Evolutionary conservation across 352 stramenopile genomes (phyloP), one percentile per base, ranked within the genome.

Genomic region (Globisporangium takayamanum): DNA sequence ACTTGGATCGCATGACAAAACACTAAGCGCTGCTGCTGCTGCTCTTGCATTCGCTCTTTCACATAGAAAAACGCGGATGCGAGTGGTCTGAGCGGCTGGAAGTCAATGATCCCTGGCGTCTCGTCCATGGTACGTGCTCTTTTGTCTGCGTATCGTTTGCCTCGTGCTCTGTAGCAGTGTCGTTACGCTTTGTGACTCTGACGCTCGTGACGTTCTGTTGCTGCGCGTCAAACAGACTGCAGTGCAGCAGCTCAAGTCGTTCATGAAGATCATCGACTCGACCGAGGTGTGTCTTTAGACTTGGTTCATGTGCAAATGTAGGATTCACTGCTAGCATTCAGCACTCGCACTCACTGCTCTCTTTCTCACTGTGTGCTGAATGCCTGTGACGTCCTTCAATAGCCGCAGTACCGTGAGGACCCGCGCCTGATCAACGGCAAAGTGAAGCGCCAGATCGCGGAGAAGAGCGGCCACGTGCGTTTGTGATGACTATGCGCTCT

Each of bases 201-300:
- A 50, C 18, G 0, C 36, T 60, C 16, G 44, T 54, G 15, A 26
- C 6, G 3, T 39, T 6, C 1, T 57, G n/a, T 49, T 14, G 42
- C 42, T 36, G 41, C 18, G 12, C 39, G 1, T 30, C n/a, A 5
- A 41, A 14, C 42, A 94, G 84, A 89, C 75, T 63, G 81, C 80
- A 20, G 84, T 94, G 46, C 82, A 94, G 66, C 85, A 94, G 60
- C 75, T 94, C 60, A 94, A 94, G 70, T 57, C 66, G 41, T 91
- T 89, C 62, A 78, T 94, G 74, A 59, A 63, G 50, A 94, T 93
- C 50, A 55, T 94, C 46, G 83, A 94, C 58, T 70, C 72, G 26
- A 85, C 87, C 47, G 83, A 94, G 60, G 82, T 88, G 60, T 37
- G 50, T 50, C 33, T 2, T n/a, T 48, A 22, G 6, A 33, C 33